Conservation (phyloP, 495 filamentous ascomycete species). For the Penicillium ochrochloron region DNA sequence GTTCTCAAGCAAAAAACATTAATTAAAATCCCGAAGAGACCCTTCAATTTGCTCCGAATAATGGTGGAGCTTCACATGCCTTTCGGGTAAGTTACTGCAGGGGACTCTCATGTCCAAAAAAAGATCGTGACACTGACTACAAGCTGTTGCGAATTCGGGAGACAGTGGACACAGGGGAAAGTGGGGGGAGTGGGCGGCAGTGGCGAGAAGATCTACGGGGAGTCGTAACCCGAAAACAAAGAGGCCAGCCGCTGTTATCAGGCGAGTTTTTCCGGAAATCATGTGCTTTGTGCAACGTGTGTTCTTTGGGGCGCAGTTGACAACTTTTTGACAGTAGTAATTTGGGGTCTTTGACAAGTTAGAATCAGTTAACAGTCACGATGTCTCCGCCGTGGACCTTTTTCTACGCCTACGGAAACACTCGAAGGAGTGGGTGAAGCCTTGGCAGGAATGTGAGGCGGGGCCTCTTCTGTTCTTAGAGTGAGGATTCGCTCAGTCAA, state of each 20-base stretch:
- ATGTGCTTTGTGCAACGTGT: not conserved
- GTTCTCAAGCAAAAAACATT: too few species aligned
- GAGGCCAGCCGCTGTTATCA: not conserved
- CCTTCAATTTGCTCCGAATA: not conserved
- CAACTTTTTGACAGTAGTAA: not conserved
- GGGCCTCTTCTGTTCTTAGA: not conserved
- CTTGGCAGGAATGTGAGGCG: constrained; percentile 3
- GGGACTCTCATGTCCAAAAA: not conserved
- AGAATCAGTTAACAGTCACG: not conserved
- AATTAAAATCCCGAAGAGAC: not conserved
- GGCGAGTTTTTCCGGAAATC: not conserved
- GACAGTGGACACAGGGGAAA: not conserved
- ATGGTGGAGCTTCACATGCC: not conserved
- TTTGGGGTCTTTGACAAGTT: not conserved
- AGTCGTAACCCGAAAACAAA: not conserved
- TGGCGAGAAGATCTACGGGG: constrained; percentile 4
- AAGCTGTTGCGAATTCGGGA: not conserved
- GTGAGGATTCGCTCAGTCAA: not conserved
- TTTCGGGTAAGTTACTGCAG: too few species aligned
- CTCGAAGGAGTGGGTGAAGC: not conserved
- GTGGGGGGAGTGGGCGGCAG: not conserved
- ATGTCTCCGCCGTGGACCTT: constrained; percentile 5
- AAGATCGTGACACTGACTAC: not conserved
- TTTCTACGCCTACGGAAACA: not conserved
- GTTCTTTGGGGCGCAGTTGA: constrained; percentile 1